A percentile compares a stretch with the other conserved stretches of the same genome.
phyloP scores from a whole-genome alignment of 1,139 yeast species.

The Kodamaea sp. region DNA sequence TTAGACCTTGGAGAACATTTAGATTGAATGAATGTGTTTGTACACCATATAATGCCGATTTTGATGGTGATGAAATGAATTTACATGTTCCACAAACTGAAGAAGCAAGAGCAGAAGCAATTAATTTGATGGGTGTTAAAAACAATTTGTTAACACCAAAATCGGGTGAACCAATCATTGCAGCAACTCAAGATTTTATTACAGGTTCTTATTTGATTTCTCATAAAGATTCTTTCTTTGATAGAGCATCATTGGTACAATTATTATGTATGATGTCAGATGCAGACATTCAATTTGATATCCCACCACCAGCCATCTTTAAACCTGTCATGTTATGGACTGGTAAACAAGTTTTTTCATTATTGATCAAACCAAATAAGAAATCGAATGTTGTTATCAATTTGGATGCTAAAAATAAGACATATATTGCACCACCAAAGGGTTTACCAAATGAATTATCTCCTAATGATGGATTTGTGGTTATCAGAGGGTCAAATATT shows the following conservation, averaged over 20 bases:
- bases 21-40: constrained; percentile 98
- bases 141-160: constrained; percentile 92
- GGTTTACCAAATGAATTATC: constrained; percentile 89
- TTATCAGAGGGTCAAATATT: constrained; percentile 85
- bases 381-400: constrained; percentile 78
- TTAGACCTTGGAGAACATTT: constrained; percentile 98
- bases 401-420: constrained; percentile 90
- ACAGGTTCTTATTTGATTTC: constrained; percentile 93
- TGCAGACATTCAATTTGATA: constrained; percentile 78
- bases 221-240: constrained; percentile 89
- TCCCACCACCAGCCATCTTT: constrained; percentile 92
- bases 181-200: constrained; percentile 98
- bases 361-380: constrained; percentile 80
- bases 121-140: constrained; percentile 96
- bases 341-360: constrained; percentile 90
- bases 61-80: constrained; percentile 99
- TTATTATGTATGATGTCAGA: constrained; percentile 94
- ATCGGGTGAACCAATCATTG: constrained; percentile 98
- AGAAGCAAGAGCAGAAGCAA: constrained; percentile 98
- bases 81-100: constrained; percentile 98
- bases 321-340: constrained; percentile 94
- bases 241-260: constrained; percentile 80
- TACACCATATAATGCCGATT: constrained; percentile 98
- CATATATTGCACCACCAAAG: constrained; percentile 67
- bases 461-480: constrained; percentile 91